These are phyloP conservation scores for Bodo saltans DNA, from an alignment of 78 protist genomes.

Conservation along the genomic window DNA sequence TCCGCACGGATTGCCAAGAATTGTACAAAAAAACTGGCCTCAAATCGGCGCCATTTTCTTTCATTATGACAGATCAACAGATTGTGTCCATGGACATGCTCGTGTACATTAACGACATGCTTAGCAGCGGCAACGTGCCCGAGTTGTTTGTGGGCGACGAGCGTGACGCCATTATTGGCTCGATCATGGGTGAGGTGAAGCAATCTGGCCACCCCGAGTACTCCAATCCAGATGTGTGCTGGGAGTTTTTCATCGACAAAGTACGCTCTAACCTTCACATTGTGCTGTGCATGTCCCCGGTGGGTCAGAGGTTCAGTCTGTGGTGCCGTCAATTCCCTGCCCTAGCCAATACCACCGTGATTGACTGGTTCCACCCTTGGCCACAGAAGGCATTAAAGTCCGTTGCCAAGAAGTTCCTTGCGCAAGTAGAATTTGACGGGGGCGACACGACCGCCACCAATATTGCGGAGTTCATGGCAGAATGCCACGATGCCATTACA, in stretches of 20 bases:
- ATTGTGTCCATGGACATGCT: conserved; percentile 61
- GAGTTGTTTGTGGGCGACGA: conserved; percentile 65
- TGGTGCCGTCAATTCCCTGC: conserved; percentile 78
- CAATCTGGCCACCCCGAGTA: conserved; percentile 43
- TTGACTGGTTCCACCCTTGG: conserved; percentile 85
- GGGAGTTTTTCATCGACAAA: conserved; percentile 56
- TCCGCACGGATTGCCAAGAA: conserved; percentile 44
- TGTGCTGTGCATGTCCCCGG: conserved; percentile 72
- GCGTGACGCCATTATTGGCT: conserved; percentile 33
- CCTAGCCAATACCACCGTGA: conserved; percentile 43
- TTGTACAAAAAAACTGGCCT: conserved; percentile 56
- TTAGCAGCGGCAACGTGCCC: conserved; percentile 68
- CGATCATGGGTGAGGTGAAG: conserved; percentile 53
- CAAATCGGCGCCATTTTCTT: conserved; percentile 13
- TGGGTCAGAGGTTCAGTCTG: conserved; percentile 50
- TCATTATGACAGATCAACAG: conserved; percentile 69
- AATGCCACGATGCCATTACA: conserved; percentile 52
- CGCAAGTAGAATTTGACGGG: conserved; percentile 22
- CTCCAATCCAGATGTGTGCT: conserved; percentile 48
- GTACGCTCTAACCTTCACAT: conserved; percentile 57
- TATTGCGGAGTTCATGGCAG: conserved; percentile 66
- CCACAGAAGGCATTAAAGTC: conserved; percentile 73
- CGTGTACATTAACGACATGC: conserved; percentile 67
- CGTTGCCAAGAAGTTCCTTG: conserved; percentile 60
- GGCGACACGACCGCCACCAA: conserved; percentile 9